Conservation (phyloP, 1,139 yeast species). For the Sugiyamaella grinbergsii region DNA sequence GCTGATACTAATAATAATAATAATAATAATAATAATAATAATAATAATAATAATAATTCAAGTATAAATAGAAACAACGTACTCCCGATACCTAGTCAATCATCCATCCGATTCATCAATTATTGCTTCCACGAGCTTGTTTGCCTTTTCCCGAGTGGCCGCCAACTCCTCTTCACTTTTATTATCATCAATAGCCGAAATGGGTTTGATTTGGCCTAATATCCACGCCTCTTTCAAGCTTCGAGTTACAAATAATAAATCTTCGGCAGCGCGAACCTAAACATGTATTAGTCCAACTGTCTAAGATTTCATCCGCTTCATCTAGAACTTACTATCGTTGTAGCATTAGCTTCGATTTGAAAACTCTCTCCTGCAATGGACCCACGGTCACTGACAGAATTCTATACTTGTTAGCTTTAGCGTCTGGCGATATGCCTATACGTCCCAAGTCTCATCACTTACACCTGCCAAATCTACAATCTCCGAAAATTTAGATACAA, state of each 20-base stretch:
- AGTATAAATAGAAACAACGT: too few species aligned
- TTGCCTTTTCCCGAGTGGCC: constrained; percentile 26
- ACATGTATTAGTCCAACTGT: not conserved
- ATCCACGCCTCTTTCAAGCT: constrained; percentile 48
- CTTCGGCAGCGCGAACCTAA: constrained; percentile 45
- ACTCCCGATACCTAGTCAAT: too few species aligned
- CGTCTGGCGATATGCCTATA: not conserved
- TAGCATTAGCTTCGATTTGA: constrained; percentile 42
- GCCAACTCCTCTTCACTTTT: constrained; percentile 23
- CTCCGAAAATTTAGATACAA: constrained; percentile 36
- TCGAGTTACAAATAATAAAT: constrained; percentile 44
- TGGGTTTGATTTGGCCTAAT: constrained; percentile 44
- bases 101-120: constrained; percentile 24
- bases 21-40: not conserved
- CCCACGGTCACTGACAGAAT: constrained; percentile 40
- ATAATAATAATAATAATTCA: not conserved
- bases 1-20: not conserved
- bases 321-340: constrained; percentile 32
- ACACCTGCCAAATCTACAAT: constrained; percentile 36
- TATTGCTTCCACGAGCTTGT: constrained; percentile 34
- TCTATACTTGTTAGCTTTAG: constrained; percentile 27
- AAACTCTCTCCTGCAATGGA: constrained; percentile 41
- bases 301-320: too few species aligned
- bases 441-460: constrained; percentile 20
- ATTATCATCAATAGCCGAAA: constrained; percentile 26